Percentiles rank a stretch among this genome's conserved stretches.
Conservation (phyloP, 1,139 yeast genomes). For the Suhomyces taliae region DNA sequence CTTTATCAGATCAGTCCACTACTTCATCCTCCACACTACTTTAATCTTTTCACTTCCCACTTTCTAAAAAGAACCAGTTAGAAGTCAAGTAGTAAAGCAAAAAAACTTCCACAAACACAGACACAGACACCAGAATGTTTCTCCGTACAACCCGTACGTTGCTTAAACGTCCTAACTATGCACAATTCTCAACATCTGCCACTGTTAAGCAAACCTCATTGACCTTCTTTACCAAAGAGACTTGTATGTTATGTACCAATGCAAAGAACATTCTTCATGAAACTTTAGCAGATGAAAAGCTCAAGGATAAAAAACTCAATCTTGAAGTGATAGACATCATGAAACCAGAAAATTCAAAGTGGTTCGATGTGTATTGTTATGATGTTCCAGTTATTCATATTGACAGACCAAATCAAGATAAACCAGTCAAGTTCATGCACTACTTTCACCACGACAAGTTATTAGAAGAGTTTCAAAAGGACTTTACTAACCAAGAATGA, state of each 20-base stretch:
- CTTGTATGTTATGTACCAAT: conserved; percentile 75
- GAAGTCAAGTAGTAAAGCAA: too few species aligned
- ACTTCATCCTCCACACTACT: too few species aligned
- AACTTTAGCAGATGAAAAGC: conserved; percentile 32
- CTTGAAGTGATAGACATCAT: conserved; percentile 64
- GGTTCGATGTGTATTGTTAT: conserved; percentile 83
- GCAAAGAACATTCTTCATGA: conserved; percentile 58
- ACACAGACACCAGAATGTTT: background rate
- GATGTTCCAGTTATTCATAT: conserved; percentile 90
- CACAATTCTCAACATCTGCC: conserved; percentile 1
- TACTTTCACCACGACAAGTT: conserved; percentile 61
- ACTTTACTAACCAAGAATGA: background rate
- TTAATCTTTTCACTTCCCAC: too few species aligned
- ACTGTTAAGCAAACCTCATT: conserved; percentile 21
- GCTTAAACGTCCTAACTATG: background rate
- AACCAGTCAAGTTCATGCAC: conserved; percentile 74
- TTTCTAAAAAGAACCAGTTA: too few species aligned
- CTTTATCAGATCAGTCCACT: too few species aligned
- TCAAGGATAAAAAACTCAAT: conserved; percentile 28
- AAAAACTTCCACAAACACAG: background rate
- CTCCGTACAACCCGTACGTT: background rate
- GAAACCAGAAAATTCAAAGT: conserved; percentile 60
- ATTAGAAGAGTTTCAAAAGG: conserved; percentile 39
- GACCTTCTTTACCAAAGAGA: conserved; percentile 74
- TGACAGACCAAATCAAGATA: conserved; percentile 46